A percentile compares a stretch with the other conserved stretches of the same genome.
Conservation (phyloP, 495 filamentous ascomycete genomes). For the Lepidopterella palustris region DNA sequence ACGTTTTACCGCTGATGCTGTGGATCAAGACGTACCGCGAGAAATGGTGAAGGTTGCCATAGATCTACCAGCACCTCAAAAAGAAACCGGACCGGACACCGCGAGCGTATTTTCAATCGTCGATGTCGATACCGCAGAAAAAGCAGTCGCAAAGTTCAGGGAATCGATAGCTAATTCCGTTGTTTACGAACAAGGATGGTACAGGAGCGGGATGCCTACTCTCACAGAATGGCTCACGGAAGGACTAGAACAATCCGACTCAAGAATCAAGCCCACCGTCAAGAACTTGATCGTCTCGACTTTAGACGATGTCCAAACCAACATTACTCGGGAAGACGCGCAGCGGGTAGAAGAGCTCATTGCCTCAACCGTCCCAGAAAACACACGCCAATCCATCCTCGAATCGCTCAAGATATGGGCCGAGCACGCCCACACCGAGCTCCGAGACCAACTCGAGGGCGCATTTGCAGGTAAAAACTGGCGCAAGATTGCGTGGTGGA, state of each 20-base stretch:
- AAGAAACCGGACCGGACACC: constrained; percentile 28
- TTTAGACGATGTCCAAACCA: constrained; percentile 50
- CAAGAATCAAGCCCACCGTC: constrained; percentile 55
- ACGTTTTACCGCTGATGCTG: constrained; percentile 36
- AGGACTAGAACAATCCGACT: constrained; percentile 33
- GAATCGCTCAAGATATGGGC: constrained; percentile 62
- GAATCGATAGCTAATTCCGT: constrained; percentile 60
- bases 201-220: constrained; percentile 57
- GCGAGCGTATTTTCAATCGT: constrained; percentile 40
- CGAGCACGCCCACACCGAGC: constrained; percentile 70
- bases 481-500: constrained; percentile 83
- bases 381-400: constrained; percentile 47
- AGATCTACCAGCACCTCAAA: constrained; percentile 41
- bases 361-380: constrained; percentile 35
- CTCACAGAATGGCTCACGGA: constrained; percentile 62
- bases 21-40: constrained; percentile 29
- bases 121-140: constrained; percentile 48
- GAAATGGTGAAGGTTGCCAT: constrained; percentile 51
- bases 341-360: constrained; percentile 36
- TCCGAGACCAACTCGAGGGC: constrained; percentile 66
- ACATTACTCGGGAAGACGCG: constrained; percentile 47
- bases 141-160: constrained; percentile 59
- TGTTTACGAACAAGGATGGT: constrained; percentile 68
- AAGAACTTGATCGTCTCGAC: constrained; percentile 60
- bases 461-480: constrained; percentile 66